phyloP scores from a whole-genome alignment of 2,329 filamentous ascomycete genomes.

The Colletotrichum sublineola region DNA sequence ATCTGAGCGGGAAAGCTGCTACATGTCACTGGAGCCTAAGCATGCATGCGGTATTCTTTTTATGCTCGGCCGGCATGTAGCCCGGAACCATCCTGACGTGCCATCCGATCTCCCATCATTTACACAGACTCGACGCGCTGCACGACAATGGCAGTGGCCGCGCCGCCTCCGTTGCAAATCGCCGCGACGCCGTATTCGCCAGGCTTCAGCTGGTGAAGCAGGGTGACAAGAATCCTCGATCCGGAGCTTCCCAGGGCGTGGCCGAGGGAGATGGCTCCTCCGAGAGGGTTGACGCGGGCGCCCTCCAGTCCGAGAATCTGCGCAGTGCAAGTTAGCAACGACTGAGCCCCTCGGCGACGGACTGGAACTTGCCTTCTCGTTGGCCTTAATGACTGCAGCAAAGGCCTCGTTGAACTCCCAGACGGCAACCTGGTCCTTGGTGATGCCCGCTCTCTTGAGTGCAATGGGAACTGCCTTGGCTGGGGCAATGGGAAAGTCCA shows the following conservation, averaged over 20 bases:
- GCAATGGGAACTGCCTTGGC: conserved; percentile 93
- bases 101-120: conserved; percentile 26
- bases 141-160: conserved; percentile 90
- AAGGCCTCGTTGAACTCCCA: conserved; percentile 99
- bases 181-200: conserved; percentile 96
- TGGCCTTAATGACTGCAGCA: conserved; percentile 93
- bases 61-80: background rate
- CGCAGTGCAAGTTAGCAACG: conserved; percentile 40
- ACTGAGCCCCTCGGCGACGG: conserved; percentile 1
- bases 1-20: conserved; percentile 21
- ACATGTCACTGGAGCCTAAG: conserved; percentile 6
- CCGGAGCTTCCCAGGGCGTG: conserved; percentile 95
- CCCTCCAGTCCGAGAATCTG: conserved; percentile 84
- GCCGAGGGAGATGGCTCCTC: conserved; percentile 91
- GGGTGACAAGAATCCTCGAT: conserved; percentile 87
- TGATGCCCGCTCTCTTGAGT: conserved; percentile 88
- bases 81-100: conserved; percentile 1
- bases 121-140: conserved; percentile 78
- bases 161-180: conserved; percentile 97
- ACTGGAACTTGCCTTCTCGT: conserved; percentile 76
- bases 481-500: conserved; percentile 95
- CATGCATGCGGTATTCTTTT: conserved; percentile 27
- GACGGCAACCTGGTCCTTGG: conserved; percentile 88
- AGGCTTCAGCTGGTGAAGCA: conserved; percentile 90
- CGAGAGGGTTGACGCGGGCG: conserved; percentile 87